phyloP scores from a whole-genome alignment of 495 filamentous ascomycete species.

The Trichocladium uniseriatum region DNA sequence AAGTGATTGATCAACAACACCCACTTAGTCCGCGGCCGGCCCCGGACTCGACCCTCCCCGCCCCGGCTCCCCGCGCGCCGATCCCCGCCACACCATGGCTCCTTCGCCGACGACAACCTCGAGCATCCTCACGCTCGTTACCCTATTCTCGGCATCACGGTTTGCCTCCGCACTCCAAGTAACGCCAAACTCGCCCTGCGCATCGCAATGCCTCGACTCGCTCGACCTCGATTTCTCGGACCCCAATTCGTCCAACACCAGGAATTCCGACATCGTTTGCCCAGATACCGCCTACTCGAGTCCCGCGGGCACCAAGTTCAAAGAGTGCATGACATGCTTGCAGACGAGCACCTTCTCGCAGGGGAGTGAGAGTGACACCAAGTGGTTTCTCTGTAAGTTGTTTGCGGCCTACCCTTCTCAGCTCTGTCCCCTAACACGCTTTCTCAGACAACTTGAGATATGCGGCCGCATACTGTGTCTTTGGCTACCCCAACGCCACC shows the following conservation, averaged over 20 bases:
- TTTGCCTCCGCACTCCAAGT: constrained; percentile 35
- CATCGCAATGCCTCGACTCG: constrained; percentile 36
- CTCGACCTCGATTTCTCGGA: constrained; percentile 31
- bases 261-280: constrained; percentile 38
- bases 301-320: constrained; percentile 35
- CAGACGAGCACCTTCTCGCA: constrained; percentile 39
- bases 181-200: constrained; percentile 44
- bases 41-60: neutral
- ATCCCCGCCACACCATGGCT: constrained; percentile 10
- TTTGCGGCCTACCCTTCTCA: neutral
- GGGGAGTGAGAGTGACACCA: constrained; percentile 38
- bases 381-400: constrained; percentile 46
- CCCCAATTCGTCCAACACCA: constrained; percentile 36
- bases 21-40: neutral
- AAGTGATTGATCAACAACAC: neutral
- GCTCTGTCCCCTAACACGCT: constrained; percentile 6
- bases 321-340: constrained; percentile 42
- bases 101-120: constrained; percentile 3
- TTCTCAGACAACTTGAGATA: constrained; percentile 39
- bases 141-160: constrained; percentile 18
- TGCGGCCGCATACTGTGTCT: constrained; percentile 35
- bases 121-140: constrained; percentile 11
- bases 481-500: constrained; percentile 37
- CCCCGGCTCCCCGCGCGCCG: neutral
- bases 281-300: constrained; percentile 30